A percentile compares a stretch with the other conserved stretches of the same genome.
These are phyloP conservation scores for Cordia subcordata DNA, from an alignment of 257 asterid genomes.

Conservation along the genomic window DNA sequence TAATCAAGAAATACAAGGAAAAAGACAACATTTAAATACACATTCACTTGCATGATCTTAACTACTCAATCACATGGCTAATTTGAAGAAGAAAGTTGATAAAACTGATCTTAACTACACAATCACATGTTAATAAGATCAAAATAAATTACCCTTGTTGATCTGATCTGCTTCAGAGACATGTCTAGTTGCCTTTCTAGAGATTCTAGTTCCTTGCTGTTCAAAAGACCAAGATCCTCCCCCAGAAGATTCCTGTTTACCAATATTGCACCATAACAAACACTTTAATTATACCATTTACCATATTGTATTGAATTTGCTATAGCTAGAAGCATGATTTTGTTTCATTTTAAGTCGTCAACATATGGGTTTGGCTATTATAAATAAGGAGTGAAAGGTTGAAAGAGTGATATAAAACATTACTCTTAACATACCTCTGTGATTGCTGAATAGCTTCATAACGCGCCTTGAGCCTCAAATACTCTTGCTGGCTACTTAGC, in stretches of 20 bases:
- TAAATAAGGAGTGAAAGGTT: no score
- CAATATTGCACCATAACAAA: background rate
- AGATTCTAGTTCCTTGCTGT: constrained; percentile 95
- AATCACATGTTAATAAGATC: background rate
- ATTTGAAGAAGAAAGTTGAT: background rate
- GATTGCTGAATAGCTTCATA: constrained; percentile 92
- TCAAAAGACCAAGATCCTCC: constrained; percentile 93
- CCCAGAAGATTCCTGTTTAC: constrained; percentile 79
- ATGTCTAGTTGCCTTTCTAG: constrained; percentile 90
- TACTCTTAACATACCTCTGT: constrained; percentile 60
- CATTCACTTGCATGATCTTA: no score
- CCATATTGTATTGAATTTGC: background rate
- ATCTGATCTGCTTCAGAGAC: constrained; percentile 94
- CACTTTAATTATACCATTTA: background rate
- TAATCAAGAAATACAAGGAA: no score
- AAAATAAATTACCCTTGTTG: constrained; percentile 57
- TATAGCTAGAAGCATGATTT: background rate
- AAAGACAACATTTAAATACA: background rate
- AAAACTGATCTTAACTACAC: background rate
- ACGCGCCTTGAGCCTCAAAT: constrained; percentile 90
- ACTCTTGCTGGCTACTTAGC: constrained; percentile 97
- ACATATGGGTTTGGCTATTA: no score
- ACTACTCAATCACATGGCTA: background rate
- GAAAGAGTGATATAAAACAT: no score
- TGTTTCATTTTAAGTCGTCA: background rate